A percentile compares a stretch with the other conserved stretches of the same genome.
phyloP scores from a whole-genome alignment of 2,329 filamentous ascomycete genomes.

The Alternaria solani region DNA sequence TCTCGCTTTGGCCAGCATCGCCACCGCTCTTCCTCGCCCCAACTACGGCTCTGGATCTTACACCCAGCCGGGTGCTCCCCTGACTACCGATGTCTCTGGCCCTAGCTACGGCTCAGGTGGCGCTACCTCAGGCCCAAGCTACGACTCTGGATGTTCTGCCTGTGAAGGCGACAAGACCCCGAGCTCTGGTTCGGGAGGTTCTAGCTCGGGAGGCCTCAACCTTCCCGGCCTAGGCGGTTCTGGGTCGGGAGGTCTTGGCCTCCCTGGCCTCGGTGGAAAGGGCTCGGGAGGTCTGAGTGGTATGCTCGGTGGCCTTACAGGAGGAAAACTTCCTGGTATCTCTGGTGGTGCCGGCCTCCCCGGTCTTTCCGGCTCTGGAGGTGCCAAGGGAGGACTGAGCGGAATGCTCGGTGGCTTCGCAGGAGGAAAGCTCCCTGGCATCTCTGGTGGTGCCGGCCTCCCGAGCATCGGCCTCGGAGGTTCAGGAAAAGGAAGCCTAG shows the following conservation, averaged over 20 bases:
- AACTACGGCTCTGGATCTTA: not conserved
- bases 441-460: no score
- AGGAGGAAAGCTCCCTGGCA: no score
- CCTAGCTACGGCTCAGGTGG: slow-evolving; percentile 1
- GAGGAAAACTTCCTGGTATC: not conserved
- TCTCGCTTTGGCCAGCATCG: slow-evolving; percentile 12
- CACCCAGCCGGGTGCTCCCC: not conserved
- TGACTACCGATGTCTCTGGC: slow-evolving; percentile 1
- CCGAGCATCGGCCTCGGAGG: no score
- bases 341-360: not conserved
- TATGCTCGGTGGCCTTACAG: not conserved
- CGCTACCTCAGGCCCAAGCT: slow-evolving; percentile 3
- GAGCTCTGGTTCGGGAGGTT: not conserved
- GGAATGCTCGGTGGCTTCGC: no score
- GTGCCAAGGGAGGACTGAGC: not conserved
- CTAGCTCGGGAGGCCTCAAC: not conserved
- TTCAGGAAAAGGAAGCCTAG: not conserved
- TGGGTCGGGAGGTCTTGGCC: not conserved
- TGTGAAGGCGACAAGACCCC: not conserved
- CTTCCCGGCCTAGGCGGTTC: not conserved
- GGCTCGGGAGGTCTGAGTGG: not conserved
- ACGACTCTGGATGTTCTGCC: slow-evolving; percentile 3
- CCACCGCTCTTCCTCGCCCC: slow-evolving; percentile 12
- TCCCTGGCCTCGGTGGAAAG: not conserved
- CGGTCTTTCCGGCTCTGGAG: not conserved